Conservation (phyloP, 73 alveolate species). For the Tetrahymena borealis region DNA sequence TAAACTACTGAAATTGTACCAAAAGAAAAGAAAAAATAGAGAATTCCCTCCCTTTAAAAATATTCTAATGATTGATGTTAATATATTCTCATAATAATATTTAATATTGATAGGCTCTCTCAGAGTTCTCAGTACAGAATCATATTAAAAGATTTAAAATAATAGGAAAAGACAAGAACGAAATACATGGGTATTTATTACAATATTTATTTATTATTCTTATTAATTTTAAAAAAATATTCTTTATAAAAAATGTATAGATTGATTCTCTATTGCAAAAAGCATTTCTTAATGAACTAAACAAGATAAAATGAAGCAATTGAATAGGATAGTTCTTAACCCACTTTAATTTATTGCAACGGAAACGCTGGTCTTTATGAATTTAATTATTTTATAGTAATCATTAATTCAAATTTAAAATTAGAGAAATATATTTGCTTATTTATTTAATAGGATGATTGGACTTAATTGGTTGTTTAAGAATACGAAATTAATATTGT, state of each 20-base stretch:
- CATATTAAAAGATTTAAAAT: background rate
- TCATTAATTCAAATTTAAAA: background rate
- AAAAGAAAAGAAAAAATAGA: background rate
- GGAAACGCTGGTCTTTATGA: background rate
- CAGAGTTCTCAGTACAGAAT: background rate
- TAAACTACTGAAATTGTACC: no score
- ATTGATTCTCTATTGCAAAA: background rate
- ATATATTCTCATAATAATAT: background rate
- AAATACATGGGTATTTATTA: background rate
- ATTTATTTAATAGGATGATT: background rate
- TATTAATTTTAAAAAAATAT: background rate
- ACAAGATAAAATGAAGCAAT: background rate
- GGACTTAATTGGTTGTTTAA: background rate
- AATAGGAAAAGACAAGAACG: background rate
- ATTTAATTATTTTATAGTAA: background rate
- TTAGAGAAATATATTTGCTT: background rate
- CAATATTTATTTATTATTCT: background rate
- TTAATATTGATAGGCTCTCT: background rate
- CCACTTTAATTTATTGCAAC: background rate
- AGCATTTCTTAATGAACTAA: background rate
- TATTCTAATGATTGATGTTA: background rate
- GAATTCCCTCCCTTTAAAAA: background rate
- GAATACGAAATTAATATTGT: background rate
- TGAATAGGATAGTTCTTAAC: background rate
- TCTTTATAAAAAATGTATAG: background rate